These are phyloP conservation scores for Pestalotiopsis sp. DNA, from an alignment of 2,329 filamentous ascomycete genomes.

Conservation along the genomic window DNA sequence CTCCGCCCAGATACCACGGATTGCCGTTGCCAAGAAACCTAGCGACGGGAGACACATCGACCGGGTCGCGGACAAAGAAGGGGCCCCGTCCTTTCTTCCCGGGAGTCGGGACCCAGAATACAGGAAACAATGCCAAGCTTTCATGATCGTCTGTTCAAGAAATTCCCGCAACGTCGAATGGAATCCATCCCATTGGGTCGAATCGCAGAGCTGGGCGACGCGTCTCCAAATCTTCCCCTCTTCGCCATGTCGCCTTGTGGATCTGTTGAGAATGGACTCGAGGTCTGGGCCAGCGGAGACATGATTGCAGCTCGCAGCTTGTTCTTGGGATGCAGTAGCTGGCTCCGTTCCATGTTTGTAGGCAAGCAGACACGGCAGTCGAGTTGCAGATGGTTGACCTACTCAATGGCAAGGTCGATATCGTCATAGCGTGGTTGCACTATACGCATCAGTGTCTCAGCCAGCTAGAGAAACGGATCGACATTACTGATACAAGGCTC, in stretches of 20 bases:
- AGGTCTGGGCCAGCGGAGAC: not conserved
- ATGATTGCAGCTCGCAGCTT: not conserved
- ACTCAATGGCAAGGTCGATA: not conserved
- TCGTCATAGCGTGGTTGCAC: not conserved
- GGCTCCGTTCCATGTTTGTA: not conserved
- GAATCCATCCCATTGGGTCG: not conserved
- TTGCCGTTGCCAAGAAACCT: not conserved
- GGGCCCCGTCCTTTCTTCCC: not conserved
- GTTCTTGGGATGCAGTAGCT: not conserved
- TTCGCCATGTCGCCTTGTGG: not conserved
- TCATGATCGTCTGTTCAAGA: not conserved
- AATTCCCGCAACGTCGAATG: not conserved
- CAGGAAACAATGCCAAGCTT: not conserved
- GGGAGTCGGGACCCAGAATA: not conserved
- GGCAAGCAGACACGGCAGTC: not conserved
- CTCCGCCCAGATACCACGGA: not conserved
- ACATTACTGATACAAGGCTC: not conserved
- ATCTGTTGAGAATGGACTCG: not conserved
- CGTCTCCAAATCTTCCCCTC: not conserved
- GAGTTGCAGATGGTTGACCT: not conserved
- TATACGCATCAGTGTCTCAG: not conserved
- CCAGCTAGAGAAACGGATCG: not conserved
- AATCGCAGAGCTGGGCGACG: not conserved
- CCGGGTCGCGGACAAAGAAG: not conserved
- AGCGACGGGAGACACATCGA: not conserved